A percentile compares a stretch with the other conserved stretches of the same genome.
phyloP scores from a whole-genome alignment of 2,329 filamentous ascomycete species.

The Alternaria atra region DNA sequence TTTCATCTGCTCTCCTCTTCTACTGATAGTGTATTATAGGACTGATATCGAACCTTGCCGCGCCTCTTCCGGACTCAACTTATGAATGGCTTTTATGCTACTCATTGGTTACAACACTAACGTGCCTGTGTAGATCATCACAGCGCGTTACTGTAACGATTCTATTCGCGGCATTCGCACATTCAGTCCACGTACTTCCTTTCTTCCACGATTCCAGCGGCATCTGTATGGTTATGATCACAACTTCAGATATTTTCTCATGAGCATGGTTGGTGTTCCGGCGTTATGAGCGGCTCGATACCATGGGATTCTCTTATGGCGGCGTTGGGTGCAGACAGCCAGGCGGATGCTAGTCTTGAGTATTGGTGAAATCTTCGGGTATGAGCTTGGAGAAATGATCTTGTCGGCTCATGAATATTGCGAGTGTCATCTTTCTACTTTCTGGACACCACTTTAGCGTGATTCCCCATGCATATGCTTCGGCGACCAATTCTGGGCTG shows the following conservation, averaged over 20 bases:
- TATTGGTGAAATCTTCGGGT: not conserved
- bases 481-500: constrained; percentile 4
- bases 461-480: constrained; percentile 23
- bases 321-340: not conserved
- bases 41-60: not conserved
- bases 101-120: not conserved
- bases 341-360: not conserved
- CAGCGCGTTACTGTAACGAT: constrained; percentile 6
- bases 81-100: not conserved
- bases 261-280: constrained; percentile 13
- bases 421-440: not conserved
- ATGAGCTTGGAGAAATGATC: constrained; percentile 45
- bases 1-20: constrained; percentile 2
- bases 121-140: constrained; percentile 10
- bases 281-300: constrained; percentile 16
- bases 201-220: constrained; percentile 8
- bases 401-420: not conserved
- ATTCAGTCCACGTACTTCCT: constrained; percentile 6
- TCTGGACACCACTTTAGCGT: not conserved
- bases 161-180: not conserved
- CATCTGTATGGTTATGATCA: constrained; percentile 16
- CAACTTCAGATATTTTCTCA: constrained; percentile 6
- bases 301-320: constrained; percentile 13
- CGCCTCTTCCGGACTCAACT: not conserved
- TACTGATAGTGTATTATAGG: constrained; percentile 15